Percentiles rank a stretch among this genome's conserved stretches.
Conservation (phyloP, 352 stramenopile genomes). For the Saprolegnia diclina region DNA sequence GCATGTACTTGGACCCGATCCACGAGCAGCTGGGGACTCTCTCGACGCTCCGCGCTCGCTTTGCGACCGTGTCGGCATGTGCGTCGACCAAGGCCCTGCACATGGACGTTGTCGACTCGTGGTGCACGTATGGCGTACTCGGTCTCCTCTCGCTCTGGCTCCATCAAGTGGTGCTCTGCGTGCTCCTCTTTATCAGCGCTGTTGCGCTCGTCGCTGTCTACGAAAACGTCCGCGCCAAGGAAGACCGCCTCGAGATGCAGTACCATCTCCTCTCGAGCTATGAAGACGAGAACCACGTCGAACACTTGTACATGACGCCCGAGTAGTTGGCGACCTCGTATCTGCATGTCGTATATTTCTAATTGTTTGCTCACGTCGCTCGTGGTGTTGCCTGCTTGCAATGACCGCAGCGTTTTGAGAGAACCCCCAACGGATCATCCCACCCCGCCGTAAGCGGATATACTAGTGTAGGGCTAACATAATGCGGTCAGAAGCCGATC, state of each 20-base stretch:
- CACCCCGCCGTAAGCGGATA: too few relatives aligned
- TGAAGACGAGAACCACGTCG: conserved; percentile 64
- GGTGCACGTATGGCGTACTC: conserved; percentile 76
- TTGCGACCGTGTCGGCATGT: conserved; percentile 49
- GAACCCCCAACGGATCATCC: too few relatives aligned
- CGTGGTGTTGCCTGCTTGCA: too few relatives aligned
- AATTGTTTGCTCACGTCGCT: background rate
- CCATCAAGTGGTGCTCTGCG: conserved; percentile 71
- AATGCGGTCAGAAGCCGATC: too few relatives aligned
- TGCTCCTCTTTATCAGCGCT: conserved; percentile 70
- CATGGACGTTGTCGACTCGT: conserved; percentile 44
- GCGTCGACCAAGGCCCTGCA: conserved; percentile 40
- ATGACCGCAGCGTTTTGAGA: too few relatives aligned
- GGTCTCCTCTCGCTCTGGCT: conserved; percentile 83
- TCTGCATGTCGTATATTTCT: conserved; percentile 11
- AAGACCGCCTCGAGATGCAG: conserved; percentile 51
- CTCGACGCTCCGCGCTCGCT: conserved; percentile 31
- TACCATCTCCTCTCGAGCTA: conserved; percentile 77
- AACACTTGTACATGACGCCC: conserved; percentile 70
- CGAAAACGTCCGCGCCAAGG: conserved; percentile 73
- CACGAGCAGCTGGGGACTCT: conserved; percentile 41
- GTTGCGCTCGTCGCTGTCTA: conserved; percentile 69
- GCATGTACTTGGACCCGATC: conserved; percentile 68
- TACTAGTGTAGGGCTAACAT: too few relatives aligned
- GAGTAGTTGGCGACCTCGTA: conserved; percentile 34